Evolutionary conservation across 179 eudicot species (phyloP).

Genomic region (Silene noctiflora): DNA sequence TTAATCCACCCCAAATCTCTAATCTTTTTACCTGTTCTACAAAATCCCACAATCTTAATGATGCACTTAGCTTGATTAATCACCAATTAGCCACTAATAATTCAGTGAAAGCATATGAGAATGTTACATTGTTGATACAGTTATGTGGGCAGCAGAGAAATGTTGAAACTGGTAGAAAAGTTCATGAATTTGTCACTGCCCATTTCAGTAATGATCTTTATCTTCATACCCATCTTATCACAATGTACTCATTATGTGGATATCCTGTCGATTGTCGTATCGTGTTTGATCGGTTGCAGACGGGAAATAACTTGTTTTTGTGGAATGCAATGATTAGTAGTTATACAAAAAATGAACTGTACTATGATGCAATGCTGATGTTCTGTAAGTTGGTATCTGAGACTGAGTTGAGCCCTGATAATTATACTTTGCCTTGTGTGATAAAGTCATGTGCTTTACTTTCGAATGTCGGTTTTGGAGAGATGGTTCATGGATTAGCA

Average conservation of each 20-base stretch:
- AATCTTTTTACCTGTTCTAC: neutral
- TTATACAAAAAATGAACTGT: constrained; percentile 46
- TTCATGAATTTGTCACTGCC: constrained; percentile 32
- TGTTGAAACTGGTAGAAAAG: constrained; percentile 36
- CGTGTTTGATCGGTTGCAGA: constrained; percentile 34
- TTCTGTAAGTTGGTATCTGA: constrained; percentile 38
- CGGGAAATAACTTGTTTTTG: constrained; percentile 41
- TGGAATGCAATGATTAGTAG: constrained; percentile 67
- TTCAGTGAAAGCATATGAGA: constrained; percentile 19
- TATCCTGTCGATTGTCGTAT: constrained; percentile 36
- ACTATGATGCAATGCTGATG: constrained; percentile 36
- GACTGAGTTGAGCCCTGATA: constrained; percentile 44
- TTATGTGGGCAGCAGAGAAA: constrained; percentile 48
- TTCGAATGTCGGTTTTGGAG: constrained; percentile 36
- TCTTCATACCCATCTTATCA: constrained; percentile 43
- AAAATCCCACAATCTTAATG: constrained; percentile 29
- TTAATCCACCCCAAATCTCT: constrained; percentile 15
- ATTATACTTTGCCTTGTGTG: constrained; percentile 65
- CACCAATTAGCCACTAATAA: neutral
- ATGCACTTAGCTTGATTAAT: constrained; percentile 32
- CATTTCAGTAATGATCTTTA: constrained; percentile 33
- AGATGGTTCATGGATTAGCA: constrained; percentile 47
- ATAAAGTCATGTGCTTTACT: constrained; percentile 53
- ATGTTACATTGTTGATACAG: constrained; percentile 33
- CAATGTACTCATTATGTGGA: constrained; percentile 56